Evolutionary conservation across 1,284 basidiomycete genomes (phyloP), one percentile per base, ranked within the genome.

Genomic region (Prillingera fragicola): DNA sequence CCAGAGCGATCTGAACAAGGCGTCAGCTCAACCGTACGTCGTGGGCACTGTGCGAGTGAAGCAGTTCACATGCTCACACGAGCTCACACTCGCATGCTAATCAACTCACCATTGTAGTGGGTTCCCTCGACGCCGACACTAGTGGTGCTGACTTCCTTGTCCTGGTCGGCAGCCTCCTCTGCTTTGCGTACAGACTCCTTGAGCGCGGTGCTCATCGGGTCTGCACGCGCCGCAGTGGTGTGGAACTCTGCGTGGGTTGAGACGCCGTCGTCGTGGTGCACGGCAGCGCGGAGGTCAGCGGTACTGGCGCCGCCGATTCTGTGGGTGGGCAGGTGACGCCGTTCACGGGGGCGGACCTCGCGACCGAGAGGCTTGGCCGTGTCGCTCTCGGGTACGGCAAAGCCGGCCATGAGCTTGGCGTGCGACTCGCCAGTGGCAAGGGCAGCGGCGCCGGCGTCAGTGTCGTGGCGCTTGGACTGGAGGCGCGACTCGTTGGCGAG

Each of bases 111-210:
- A 44, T 60, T 52, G 37, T 60, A 62, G 46, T 68, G 63, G 2
- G 60, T 49, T n/a, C 65, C 65, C 43, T 68, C 65, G 10, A 54
- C 45, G 9, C 55, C n/a, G n/a, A n/a, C n/a, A n/a, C n/a, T n/a
- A n/a, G n/a, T n/a, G n/a, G n/a, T n/a, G n/a, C n/a, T n/a, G n/a
- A n/a, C n/a, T n/a, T n/a, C n/a, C n/a, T n/a, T n/a, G n/a, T n/a
- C n/a, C n/a, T n/a, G n/a, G n/a, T n/a, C n/a, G n/a, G n/a, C n/a
- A n/a, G n/a, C n/a, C n/a, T n/a, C n/a, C n/a, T n/a, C n/a, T n/a
- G n/a, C n/a, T n/a, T n/a, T n/a, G n/a, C n/a, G 35, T 33, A 4
- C 39, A 29, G n/a, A 29, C 29, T 2, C 43, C 43, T 8, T 22
- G 29, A 31, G 29, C n/a, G 29, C 14, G 29, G 5, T 5, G 7